Percentiles rank a stretch among this genome's conserved stretches.
These are phyloP conservation scores for Agrostemma githago DNA, from an alignment of 148 eudicot species.

Conservation along the genomic window DNA sequence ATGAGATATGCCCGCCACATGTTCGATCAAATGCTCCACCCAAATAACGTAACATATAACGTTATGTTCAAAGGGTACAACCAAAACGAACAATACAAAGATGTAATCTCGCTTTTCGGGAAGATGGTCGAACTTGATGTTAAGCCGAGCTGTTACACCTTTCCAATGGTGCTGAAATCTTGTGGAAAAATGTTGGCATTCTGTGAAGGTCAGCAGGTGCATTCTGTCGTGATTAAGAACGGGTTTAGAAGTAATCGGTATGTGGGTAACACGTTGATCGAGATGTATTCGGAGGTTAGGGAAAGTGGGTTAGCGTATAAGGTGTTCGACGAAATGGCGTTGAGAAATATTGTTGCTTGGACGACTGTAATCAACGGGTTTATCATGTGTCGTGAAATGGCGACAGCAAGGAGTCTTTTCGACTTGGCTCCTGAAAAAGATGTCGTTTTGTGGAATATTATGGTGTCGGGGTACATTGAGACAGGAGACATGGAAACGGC, in stretches of 20 bases:
- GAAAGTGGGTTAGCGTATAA: slow-evolving; percentile 39
- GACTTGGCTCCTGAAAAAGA: slow-evolving; percentile 71
- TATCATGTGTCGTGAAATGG: slow-evolving; percentile 33
- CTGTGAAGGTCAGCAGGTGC: slow-evolving; percentile 46
- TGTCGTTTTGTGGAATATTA: slow-evolving; percentile 64
- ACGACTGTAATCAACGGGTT: slow-evolving; percentile 57
- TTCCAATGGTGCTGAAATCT: slow-evolving; percentile 68
- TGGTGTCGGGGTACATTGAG: slow-evolving; percentile 54
- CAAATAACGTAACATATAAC: slow-evolving; percentile 43
- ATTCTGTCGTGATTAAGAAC: slow-evolving; percentile 42
- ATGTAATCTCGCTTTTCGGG: slow-evolving; percentile 38
- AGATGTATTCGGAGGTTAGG: slow-evolving; percentile 44
- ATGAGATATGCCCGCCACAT: slow-evolving; percentile 40
- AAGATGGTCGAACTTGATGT: slow-evolving; percentile 45
- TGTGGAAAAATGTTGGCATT: slow-evolving; percentile 43
- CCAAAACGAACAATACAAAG: slow-evolving; percentile 33
- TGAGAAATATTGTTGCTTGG: slow-evolving; percentile 64
- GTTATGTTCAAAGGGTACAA: slow-evolving; percentile 60
- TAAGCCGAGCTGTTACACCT: slow-evolving; percentile 51
- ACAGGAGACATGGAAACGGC: slow-evolving; percentile 51
- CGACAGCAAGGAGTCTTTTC: slow-evolving; percentile 45
- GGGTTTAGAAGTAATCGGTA: slow-evolving; percentile 58
- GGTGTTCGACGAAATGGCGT: slow-evolving; percentile 57
- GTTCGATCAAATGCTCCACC: slow-evolving; percentile 52
- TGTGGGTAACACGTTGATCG: slow-evolving; percentile 68